These are phyloP conservation scores for Ceriops tagal DNA, from an alignment of 345 rosid genomes.

Conservation along the genomic window DNA sequence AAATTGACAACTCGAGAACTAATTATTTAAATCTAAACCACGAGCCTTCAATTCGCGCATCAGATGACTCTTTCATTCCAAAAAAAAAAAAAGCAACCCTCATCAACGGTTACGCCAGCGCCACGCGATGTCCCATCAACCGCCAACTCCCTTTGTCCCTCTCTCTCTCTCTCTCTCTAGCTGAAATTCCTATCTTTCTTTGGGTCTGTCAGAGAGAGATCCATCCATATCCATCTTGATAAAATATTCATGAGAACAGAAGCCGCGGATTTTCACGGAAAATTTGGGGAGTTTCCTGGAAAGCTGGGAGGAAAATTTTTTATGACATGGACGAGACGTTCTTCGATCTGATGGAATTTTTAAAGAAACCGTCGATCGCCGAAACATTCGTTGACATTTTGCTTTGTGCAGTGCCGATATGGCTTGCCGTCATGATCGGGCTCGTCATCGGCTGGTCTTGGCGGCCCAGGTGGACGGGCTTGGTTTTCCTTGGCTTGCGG, in stretches of 20 bases:
- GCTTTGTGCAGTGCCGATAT: slow-evolving; percentile 91
- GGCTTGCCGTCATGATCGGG: slow-evolving; percentile 96
- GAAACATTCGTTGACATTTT: slow-evolving; percentile 92
- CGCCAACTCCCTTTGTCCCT: not conserved
- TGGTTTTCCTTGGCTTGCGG: slow-evolving; percentile 73
- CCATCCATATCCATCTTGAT: not conserved
- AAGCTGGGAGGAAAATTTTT: not conserved
- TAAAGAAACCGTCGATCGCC: slow-evolving; percentile 55
- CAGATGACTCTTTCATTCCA: not conserved
- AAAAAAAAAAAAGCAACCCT: not conserved
- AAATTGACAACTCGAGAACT: no score
- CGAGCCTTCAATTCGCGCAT: not conserved
- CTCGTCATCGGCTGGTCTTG: slow-evolving; percentile 96
- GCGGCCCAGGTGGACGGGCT: slow-evolving; percentile 94
- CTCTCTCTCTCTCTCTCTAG: not conserved
- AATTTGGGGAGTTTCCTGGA: not conserved
- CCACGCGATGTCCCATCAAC: slow-evolving; percentile 28
- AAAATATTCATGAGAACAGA: not conserved
- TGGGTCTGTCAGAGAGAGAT: slow-evolving; percentile 8
- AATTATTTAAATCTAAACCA: no score
- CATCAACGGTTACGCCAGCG: slow-evolving; percentile 8
- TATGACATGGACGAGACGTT: slow-evolving; percentile 56
- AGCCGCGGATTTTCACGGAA: not conserved
- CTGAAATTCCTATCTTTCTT: not conserved
- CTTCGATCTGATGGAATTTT: slow-evolving; percentile 57